Evolutionary conservation across 768 basidiomycete species (phyloP).

Genomic region (Lactarius akahatsu): DNA sequence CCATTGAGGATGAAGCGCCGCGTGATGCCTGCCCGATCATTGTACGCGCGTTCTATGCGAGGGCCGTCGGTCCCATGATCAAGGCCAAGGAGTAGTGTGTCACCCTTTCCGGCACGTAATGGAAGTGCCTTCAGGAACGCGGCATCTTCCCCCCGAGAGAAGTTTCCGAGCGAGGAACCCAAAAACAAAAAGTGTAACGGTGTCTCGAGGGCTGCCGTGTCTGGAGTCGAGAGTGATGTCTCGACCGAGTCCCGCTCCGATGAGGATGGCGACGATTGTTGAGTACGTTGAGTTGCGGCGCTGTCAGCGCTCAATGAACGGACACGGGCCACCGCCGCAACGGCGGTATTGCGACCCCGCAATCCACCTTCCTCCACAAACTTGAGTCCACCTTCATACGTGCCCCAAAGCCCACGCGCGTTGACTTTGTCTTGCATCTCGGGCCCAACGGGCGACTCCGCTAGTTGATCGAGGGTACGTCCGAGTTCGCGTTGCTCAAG

Average conservation of each 20-base stretch:
- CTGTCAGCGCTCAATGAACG: constrained; percentile 44
- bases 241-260: constrained; percentile 29
- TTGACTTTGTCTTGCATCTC: constrained; percentile 68
- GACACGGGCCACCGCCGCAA: constrained; percentile 11
- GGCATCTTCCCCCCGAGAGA: constrained; percentile 63
- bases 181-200: constrained; percentile 87
- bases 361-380: constrained; percentile 71
- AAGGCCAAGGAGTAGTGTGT: constrained; percentile 87
- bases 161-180: constrained; percentile 92
- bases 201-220: constrained; percentile 36
- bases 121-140: constrained; percentile 79
- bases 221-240: constrained; percentile 50
- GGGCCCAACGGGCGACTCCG: constrained; percentile 58
- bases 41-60: constrained; percentile 84
- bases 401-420: constrained; percentile 85
- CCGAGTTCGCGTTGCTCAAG: constrained; percentile 84
- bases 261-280: constrained; percentile 23
- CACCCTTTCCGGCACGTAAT: constrained; percentile 66
- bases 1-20: constrained; percentile 85
- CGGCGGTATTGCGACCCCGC: constrained; percentile 32
- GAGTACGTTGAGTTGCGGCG: constrained; percentile 27
- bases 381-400: constrained; percentile 85
- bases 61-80: constrained; percentile 75
- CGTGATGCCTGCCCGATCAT: constrained; percentile 75
- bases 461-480: constrained; percentile 71